Evolutionary conservation across 805 yeast species (phyloP).

Genomic region (Wickerhamia fluorescens): DNA sequence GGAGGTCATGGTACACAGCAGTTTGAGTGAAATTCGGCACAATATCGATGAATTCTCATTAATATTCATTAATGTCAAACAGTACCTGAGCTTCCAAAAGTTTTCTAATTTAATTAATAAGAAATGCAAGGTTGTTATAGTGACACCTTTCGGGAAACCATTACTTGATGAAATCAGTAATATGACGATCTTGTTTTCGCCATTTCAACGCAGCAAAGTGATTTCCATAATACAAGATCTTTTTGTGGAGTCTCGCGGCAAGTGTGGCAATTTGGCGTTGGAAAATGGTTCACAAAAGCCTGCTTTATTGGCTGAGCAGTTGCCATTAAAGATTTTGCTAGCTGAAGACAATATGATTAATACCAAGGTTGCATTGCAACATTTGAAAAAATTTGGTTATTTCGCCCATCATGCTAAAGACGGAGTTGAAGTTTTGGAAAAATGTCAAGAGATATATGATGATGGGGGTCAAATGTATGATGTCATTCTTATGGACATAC

Average conservation of each 20-base stretch:
- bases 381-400: slow-evolving; percentile 43
- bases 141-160: slow-evolving; percentile 24
- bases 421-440: slow-evolving; percentile 39
- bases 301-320: slow-evolving; percentile 6
- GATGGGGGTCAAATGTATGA: slow-evolving; percentile 32
- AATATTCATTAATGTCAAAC: slow-evolving; percentile 16
- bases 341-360: slow-evolving; percentile 52
- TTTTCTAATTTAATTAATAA: slow-evolving; percentile 2
- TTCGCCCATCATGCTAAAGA: slow-evolving; percentile 46
- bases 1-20: slow-evolving; percentile 16
- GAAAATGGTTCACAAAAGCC: background rate
- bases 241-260: background rate
- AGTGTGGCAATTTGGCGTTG: no score
- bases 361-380: slow-evolving; percentile 44
- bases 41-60: slow-evolving; percentile 8
- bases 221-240: slow-evolving; percentile 5
- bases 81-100: slow-evolving; percentile 7
- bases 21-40: slow-evolving; percentile 8
- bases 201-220: slow-evolving; percentile 21
- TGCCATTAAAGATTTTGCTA: slow-evolving; percentile 42
- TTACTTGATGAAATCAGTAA: slow-evolving; percentile 16
- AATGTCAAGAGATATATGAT: slow-evolving; percentile 19
- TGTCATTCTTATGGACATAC: slow-evolving; percentile 50
- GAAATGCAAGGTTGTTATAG: slow-evolving; percentile 13
- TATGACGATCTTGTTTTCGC: slow-evolving; percentile 20